Conservation (phyloP, 306 rosid species). For the Macrotyloma uniflorum region DNA sequence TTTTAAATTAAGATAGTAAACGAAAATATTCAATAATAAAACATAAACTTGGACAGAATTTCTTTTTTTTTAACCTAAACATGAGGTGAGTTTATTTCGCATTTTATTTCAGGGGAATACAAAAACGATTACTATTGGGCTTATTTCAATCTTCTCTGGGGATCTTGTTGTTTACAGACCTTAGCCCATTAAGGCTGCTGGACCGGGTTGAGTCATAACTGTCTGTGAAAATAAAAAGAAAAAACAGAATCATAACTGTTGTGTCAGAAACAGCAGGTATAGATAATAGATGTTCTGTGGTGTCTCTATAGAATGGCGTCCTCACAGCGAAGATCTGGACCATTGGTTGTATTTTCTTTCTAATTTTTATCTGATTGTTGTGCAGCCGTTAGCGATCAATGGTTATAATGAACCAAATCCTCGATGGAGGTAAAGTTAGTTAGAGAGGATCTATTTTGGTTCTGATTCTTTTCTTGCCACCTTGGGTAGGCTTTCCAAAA, state of each 20-base stretch:
- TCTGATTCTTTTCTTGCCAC: slow-evolving; percentile 20
- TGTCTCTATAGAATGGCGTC: background rate
- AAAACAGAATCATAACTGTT: background rate
- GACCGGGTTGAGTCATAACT: background rate
- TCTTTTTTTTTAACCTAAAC: too few relatives aligned
- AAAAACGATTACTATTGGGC: background rate
- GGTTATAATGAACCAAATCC: too few relatives aligned
- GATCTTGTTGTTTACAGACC: too few relatives aligned
- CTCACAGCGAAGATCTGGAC: background rate
- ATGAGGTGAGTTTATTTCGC: background rate
- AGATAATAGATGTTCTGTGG: background rate
- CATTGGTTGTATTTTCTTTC: background rate
- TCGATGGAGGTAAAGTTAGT: background rate
- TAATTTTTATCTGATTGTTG: too few relatives aligned
- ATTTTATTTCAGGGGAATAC: background rate
- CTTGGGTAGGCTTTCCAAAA: background rate
- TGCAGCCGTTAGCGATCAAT: too few relatives aligned
- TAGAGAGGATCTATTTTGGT: background rate
- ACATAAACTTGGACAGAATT: background rate
- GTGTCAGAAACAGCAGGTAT: too few relatives aligned
- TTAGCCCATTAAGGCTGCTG: background rate
- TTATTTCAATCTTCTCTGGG: background rate
- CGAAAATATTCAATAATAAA: background rate
- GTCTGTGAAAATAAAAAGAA: too few relatives aligned
- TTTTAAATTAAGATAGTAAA: too few relatives aligned